Base-by-base conservation (phyloP, 2,329 filamentous ascomycete species). In the Onygenales sp. region DNA sequence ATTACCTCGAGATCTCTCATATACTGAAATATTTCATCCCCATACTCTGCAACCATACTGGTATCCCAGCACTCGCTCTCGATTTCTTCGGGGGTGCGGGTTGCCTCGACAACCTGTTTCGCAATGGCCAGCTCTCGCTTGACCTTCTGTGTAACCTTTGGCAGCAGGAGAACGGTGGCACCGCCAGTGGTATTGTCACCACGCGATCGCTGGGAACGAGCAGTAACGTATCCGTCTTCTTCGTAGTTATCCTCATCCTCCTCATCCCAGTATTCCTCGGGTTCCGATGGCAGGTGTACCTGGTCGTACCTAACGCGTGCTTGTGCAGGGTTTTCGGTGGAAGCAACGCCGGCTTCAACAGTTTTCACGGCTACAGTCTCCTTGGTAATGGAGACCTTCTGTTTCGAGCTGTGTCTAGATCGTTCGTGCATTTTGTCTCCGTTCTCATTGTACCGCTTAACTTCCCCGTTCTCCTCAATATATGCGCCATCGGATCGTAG, bases 41-140 rank as follows among this genome's bases (percentile, higher is more conserved):
- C 86, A 65, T 98, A 98, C 67, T 97, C 92, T 9, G 91, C 87
- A 49, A 97, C 93, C 93, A 98, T 97, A 67, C 88, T 95, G 36
- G 92, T 89, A 66, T 97, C 93, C 83, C 87, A 95, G 51, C 80
- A 77, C 66, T 97, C 92, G 59, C 96, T 92, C 57, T 95, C 87
- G 42, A 90, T 76, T 54, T 95, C 90, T 54, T 93, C 87, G 4
- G 74, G 68, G 1, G 82, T 83, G 31, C 81, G 79, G 32, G 80
- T 83, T 33, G 74, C 71, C 59, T 88, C 82, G 11, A 95, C 87
- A 56, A 84, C 77, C 6, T 77, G 65, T 62, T 80, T 84, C 2
- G 84, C 83, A 49, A 77, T 73, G 43, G 86, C 83, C 42, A 97
- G 76, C 71, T 97, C 90, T 39, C 82, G 80, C 63, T 83, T 78